phyloP scores from a whole-genome alignment of 805 yeast genomes.

The Wickerhamiella alocasiicola region DNA sequence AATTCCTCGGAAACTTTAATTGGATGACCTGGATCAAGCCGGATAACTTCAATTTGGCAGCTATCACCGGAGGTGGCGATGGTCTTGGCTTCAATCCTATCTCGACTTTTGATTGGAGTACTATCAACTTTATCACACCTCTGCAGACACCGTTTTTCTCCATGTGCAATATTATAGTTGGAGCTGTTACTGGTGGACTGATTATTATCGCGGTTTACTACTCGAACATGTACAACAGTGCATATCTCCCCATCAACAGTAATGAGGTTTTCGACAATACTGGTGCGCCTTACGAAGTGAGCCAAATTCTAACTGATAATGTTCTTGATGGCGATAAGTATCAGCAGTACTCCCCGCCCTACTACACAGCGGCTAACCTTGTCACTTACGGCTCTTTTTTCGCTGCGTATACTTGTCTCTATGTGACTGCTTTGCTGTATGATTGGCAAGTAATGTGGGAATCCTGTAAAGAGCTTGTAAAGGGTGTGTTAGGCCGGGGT shows the following conservation, averaged over 20 bases:
- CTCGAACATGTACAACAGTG: conserved; percentile 32
- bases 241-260: conserved; percentile 33
- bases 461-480: conserved; percentile 21
- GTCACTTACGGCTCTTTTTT: conserved; percentile 41
- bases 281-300: conserved; percentile 35
- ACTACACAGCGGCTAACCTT: conserved; percentile 42
- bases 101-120: conserved; percentile 44
- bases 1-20: conserved; percentile 48
- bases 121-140: conserved; percentile 33
- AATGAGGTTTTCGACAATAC: conserved; percentile 39
- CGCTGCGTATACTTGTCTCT: conserved; percentile 39
- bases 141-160: conserved; percentile 32
- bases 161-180: conserved; percentile 24
- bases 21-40: conserved; percentile 49
- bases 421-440: conserved; percentile 34
- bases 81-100: conserved; percentile 45
- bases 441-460: conserved; percentile 30
- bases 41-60: conserved; percentile 44
- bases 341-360: conserved; percentile 42
- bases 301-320: conserved; percentile 32
- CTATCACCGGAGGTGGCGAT: conserved; percentile 49
- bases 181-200: conserved; percentile 24
- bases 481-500: conserved; percentile 9
- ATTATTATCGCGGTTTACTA: conserved; percentile 30
- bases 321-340: conserved; percentile 35